Evolutionary conservation across 1,284 basidiomycete genomes (phyloP).

Genomic region (Papiliotrema laurentii): DNA sequence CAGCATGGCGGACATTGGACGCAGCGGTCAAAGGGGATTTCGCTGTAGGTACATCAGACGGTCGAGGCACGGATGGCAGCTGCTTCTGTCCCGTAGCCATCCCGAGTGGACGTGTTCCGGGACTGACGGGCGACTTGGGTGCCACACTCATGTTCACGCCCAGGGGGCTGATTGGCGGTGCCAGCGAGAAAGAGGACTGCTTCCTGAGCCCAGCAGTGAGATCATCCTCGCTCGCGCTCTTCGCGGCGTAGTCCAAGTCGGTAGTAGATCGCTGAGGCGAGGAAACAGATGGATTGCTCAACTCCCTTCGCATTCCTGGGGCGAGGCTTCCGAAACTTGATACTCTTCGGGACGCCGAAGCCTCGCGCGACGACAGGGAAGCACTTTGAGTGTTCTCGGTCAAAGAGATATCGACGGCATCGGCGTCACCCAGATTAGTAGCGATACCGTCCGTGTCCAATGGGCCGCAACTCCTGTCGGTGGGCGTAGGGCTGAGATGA

Average conservation of each 20-base stretch:
- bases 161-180: constrained; percentile 24
- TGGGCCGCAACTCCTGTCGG: too few relatives aligned
- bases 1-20: constrained; percentile 3
- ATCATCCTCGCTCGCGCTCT: too few relatives aligned
- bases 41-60: too few relatives aligned
- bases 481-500: too few relatives aligned
- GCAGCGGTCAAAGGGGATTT: too few relatives aligned
- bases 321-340: not conserved
- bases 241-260: not conserved
- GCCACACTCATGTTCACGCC: constrained; percentile 11
- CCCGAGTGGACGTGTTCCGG: constrained; percentile 11
- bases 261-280: constrained; percentile 9
- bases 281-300: constrained; percentile 4
- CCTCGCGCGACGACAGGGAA: too few relatives aligned
- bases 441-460: too few relatives aligned
- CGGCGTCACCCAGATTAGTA: too few relatives aligned
- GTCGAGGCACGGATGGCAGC: too few relatives aligned
- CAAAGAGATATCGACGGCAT: too few relatives aligned
- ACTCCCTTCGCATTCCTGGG: not conserved
- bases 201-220: constrained; percentile 13
- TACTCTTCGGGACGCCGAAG: not conserved
- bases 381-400: constrained; percentile 1
- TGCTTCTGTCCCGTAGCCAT: too few relatives aligned
- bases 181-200: constrained; percentile 29
- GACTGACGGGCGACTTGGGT: constrained; percentile 2